Conservation (phyloP, 2,329 filamentous ascomycete species). For the Talaromyces amestolkiae region DNA sequence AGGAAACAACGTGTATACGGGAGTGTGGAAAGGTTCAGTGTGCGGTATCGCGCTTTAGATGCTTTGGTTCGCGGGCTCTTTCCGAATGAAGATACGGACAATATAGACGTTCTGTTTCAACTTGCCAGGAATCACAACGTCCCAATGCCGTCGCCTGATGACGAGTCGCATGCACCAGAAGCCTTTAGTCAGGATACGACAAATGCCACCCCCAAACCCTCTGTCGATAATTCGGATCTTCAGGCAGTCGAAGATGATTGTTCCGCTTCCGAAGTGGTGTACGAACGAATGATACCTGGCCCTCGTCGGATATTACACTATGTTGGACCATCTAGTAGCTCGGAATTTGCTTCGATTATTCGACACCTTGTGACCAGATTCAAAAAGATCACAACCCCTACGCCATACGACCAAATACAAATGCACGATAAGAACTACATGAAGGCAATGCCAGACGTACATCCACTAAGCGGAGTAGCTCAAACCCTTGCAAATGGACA, state of each 20-base stretch:
- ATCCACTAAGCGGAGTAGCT: not conserved
- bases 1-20: conserved; percentile 20
- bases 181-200: conserved; percentile 14
- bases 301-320: conserved; percentile 17
- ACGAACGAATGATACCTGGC: conserved; percentile 17
- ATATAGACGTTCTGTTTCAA: conserved; percentile 16
- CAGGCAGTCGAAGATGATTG: not conserved
- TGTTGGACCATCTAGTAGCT: conserved; percentile 18
- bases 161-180: conserved; percentile 15
- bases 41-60: conserved; percentile 19
- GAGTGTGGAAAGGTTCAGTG: conserved; percentile 17
- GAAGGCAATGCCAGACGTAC: not conserved
- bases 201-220: not conserved
- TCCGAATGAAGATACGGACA: conserved; percentile 18
- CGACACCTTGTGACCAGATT: conserved; percentile 18
- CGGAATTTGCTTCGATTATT: conserved; percentile 18
- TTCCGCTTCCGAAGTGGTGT: conserved; percentile 11
- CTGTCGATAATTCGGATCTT: not conserved
- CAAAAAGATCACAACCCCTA: conserved; percentile 5
- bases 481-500: not conserved
- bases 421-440: not conserved
- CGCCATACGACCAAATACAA: not conserved
- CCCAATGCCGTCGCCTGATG: conserved; percentile 18
- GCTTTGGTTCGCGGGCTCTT: conserved; percentile 19
- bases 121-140: conserved; percentile 16